Base-by-base conservation (phyloP, 2,329 filamentous ascomycete genomes). In the Nectriaceae sp. region DNA sequence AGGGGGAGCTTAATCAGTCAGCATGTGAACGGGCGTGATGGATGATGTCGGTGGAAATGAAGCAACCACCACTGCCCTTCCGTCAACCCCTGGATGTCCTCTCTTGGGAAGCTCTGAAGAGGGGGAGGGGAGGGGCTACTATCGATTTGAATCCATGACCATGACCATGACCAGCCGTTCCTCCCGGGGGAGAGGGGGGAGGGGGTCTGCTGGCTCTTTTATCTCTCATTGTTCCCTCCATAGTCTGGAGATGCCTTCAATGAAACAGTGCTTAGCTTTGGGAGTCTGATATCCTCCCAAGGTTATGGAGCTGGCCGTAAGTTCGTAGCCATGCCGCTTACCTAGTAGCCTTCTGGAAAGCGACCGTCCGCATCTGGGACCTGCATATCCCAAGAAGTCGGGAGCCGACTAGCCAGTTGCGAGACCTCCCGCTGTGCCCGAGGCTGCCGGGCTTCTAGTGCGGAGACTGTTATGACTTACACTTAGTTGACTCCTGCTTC, bases 41-140 rank as follows among this genome's bases (percentile, higher is more conserved):
- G 24, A 53, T 56, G 57, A 61, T 61, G 59, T 59, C 49, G 52
- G 57, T 62, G 59, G 59, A 62, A 61, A 62, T 62, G 59, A 62
- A 44, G 44, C 48, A 40, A 22, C 45, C 37, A 47, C 49, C 47
- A 46, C 46, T 29, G 6, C 24, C 13, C 24, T 29, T 29, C 13
- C 24, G 24, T 13, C 24, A 6, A 6, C 33, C 33, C 33, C 33
- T 36, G n/a, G 33, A 36, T 16, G 8, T 10, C 33, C 33, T 39
- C 44, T 53, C 48, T 24, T 57, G 50, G 52, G 57, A 57, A 52
- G 45, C 40, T 50, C 33, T 31, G 10, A 8, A 31, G 8, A 31
- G 15, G 15, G 15, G 10, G 26, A n/a, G n/a, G n/a, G n/a, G n/a
- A 31, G 26, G 26, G 26, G 26, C 26, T 31, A 31, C 8, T 31